Conservation (phyloP, 2,329 filamentous ascomycete genomes). For the Diaporthe longicolla region DNA sequence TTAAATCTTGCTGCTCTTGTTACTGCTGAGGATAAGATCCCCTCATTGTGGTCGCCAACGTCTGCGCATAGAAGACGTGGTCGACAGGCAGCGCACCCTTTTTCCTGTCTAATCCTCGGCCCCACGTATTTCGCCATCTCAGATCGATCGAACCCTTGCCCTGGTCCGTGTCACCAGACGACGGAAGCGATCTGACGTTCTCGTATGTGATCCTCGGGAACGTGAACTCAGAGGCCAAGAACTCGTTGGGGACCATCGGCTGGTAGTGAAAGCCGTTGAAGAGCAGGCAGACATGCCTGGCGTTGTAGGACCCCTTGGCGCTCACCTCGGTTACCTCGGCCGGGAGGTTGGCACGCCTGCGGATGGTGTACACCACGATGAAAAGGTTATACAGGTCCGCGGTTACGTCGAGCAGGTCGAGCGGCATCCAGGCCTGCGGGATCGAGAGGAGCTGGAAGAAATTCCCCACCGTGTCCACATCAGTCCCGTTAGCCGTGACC, state of each 20-base stretch:
- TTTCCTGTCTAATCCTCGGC: neutral
- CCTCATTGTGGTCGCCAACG: conserved; percentile 4
- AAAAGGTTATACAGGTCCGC: conserved; percentile 54
- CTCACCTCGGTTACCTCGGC: conserved; percentile 49
- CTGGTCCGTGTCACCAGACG: neutral
- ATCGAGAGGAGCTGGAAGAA: conserved; percentile 51
- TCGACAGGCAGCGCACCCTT: conserved; percentile 15
- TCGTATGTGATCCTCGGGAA: conserved; percentile 50
- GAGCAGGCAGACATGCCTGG: conserved; percentile 52
- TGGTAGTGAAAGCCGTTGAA: conserved; percentile 49
- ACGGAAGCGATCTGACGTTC: conserved; percentile 22
- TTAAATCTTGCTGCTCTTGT: too few species aligned
- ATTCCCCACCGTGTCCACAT: conserved; percentile 43
- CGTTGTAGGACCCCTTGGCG: conserved; percentile 51
- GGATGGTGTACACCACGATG: conserved; percentile 50
- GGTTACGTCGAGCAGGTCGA: conserved; percentile 50
- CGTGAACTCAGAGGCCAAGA: conserved; percentile 51
- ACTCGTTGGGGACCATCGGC: conserved; percentile 52
- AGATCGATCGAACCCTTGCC: conserved; percentile 25
- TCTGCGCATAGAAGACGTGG: neutral
- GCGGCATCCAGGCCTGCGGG: conserved; percentile 49
- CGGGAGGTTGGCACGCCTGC: conserved; percentile 29
- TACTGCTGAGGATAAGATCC: neutral
- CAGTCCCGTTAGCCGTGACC: neutral
- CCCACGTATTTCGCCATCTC: conserved; percentile 20